phyloP scores from a whole-genome alignment of 495 filamentous ascomycete genomes.

The Penicillium flavigenum region DNA sequence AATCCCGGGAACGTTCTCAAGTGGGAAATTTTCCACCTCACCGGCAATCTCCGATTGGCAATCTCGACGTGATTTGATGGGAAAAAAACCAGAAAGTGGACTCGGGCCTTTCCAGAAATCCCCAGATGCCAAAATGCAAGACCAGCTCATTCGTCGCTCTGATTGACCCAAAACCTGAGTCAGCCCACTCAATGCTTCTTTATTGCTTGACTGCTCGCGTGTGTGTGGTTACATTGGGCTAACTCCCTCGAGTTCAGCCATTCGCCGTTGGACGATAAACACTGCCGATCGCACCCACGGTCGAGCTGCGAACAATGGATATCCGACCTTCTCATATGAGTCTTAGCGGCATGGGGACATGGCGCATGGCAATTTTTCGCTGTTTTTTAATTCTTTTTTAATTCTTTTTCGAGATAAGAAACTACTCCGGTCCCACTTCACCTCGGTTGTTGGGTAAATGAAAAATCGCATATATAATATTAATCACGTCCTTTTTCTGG shows the following conservation, averaged over 20 bases:
- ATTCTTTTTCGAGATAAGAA: constrained; percentile 4
- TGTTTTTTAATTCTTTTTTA: constrained; percentile 9
- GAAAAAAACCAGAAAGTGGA: constrained; percentile 14
- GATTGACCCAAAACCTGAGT: constrained; percentile 12
- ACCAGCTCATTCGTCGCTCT: neutral
- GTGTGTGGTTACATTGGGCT: constrained; percentile 40
- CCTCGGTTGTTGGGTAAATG: constrained; percentile 21
- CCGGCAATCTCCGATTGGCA: constrained; percentile 19
- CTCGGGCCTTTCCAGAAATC: constrained; percentile 11
- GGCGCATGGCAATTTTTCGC: constrained; percentile 5
- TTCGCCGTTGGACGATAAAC: constrained; percentile 13
- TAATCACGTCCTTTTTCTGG: constrained; percentile 4
- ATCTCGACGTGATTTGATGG: constrained; percentile 15
- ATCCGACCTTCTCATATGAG: constrained; percentile 13
- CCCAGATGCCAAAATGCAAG: constrained; percentile 1
- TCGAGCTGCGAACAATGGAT: constrained; percentile 17
- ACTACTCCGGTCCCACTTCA: constrained; percentile 13
- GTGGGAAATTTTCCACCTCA: constrained; percentile 15
- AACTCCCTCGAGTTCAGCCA: neutral
- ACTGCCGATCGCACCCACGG: constrained; percentile 30
- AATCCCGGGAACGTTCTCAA: constrained; percentile 4
- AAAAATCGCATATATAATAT: constrained; percentile 29
- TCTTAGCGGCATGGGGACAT: neutral
- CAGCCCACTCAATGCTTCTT: constrained; percentile 19
- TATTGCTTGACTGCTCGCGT: constrained; percentile 23